Conservation (phyloP, 768 basidiomycete genomes). For the Galerina sulciceps region DNA sequence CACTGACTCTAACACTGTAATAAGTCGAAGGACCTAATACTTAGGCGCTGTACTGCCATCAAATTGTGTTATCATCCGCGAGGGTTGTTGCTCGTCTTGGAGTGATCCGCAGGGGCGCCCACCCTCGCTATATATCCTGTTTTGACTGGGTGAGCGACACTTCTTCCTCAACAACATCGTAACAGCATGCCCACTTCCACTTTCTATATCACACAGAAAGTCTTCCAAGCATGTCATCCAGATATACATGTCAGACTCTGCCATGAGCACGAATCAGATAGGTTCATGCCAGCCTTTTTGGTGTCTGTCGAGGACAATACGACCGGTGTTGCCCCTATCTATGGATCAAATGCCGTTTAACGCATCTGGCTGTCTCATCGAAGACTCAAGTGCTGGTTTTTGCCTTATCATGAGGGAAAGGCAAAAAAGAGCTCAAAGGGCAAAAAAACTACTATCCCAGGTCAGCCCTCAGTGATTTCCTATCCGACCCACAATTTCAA, state of each 20-base stretch:
- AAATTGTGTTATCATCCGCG: no score
- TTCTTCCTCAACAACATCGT: background rate
- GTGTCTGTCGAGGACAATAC: slow-evolving; percentile 22
- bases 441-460: background rate
- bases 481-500: slow-evolving; percentile 32
- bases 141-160: background rate
- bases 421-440: slow-evolving; percentile 14
- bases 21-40: no score
- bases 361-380: slow-evolving; percentile 44
- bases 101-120: background rate
- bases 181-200: background rate
- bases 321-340: slow-evolving; percentile 49
- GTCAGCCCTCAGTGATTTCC: slow-evolving; percentile 34
- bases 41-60: no score
- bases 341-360: slow-evolving; percentile 37
- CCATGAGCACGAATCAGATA: slow-evolving; percentile 29
- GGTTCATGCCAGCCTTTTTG: slow-evolving; percentile 28
- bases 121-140: background rate
- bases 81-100: background rate
- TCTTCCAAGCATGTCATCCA: slow-evolving; percentile 31
- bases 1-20: no score
- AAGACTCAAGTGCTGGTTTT: slow-evolving; percentile 37
- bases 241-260: slow-evolving; percentile 31
- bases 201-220: slow-evolving; percentile 32
- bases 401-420: slow-evolving; percentile 5